These are phyloP conservation scores for Mycena galericulata DNA, from an alignment of 768 basidiomycete species.

Conservation along the genomic window DNA sequence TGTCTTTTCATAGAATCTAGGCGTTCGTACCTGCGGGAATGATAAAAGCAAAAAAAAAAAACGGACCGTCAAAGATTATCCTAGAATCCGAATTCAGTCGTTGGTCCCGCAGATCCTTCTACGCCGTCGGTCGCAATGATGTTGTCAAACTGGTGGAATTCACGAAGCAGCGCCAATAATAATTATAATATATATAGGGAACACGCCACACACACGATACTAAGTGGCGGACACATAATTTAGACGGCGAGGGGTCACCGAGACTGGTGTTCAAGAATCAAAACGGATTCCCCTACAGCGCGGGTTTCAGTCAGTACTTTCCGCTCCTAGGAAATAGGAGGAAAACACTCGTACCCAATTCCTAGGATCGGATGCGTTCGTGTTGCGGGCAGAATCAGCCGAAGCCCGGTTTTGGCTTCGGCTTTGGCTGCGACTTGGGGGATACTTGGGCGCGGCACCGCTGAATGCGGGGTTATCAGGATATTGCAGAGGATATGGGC, in stretches of 20 bases:
- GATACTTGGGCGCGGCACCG: neutral
- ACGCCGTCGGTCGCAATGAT: no score
- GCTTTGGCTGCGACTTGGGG: no score
- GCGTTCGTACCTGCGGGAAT: no score
- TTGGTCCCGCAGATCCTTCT: no score
- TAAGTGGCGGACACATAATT: neutral
- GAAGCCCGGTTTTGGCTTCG: neutral
- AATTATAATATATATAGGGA: no score
- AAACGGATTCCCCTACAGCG: neutral
- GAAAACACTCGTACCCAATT: constrained; percentile 20
- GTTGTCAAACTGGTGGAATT: no score
- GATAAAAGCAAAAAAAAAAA: no score
- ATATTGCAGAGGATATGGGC: constrained; percentile 23
- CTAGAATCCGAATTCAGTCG: no score
- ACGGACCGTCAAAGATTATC: no score
- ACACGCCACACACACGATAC: no score
- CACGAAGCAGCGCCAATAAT: no score
- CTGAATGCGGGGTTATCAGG: constrained; percentile 14
- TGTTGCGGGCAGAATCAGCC: constrained; percentile 5
- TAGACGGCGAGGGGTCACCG: neutral
- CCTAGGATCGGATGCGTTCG: constrained; percentile 18
- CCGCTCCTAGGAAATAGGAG: neutral
- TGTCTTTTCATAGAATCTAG: no score
- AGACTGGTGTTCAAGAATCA: neutral
- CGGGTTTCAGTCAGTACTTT: neutral